Evolutionary conservation across 306 rosid genomes (phyloP), one percentile per base, ranked within the genome.

Genomic region (Prunus kanzakura): DNA sequence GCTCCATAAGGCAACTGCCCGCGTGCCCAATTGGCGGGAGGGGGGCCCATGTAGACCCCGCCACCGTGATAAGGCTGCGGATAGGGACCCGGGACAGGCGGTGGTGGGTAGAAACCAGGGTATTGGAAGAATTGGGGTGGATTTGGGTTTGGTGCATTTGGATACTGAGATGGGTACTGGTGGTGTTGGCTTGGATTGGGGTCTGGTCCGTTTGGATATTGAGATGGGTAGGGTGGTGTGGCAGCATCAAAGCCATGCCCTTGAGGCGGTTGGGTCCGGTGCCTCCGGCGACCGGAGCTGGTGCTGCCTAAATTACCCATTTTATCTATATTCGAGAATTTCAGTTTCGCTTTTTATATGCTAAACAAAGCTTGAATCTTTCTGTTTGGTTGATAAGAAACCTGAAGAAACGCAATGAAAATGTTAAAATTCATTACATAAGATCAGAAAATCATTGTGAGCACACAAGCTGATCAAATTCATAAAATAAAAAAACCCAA

Each of bases 291-390:
- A 60, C 81, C 57, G 12, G 67, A 20, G 32, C 76, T 27, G 38
- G 32, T 57, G 78, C 84, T 76, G n/a, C 77, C 84, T 18, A 19
- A 49, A 71, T 82, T 86, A n/a, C 88, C 88, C 87, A 83, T 86
- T 25, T 27, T 30, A 41, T 30, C 71, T n/a, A 12, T 20, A 6
- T n/a, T 12, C 19, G 29, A 58, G 58, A 58, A 73, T 25, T 27
- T 73, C 57, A 43, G 57, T 27, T 73, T 60, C 46, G 12, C 6
- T 4, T 3, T 38, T 41, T 18, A 6, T 11, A 38, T n/a, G 43
- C 43, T 18, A 10, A 64, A 35, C 23, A 35, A 73, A 72, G 30
- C 4, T 11, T 6, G 67, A 58, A 23, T 57, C 67, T 43, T 38
- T 11, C 43, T 0, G 50, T 64, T 35, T 64, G 16, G 27, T n/a